Evolutionary conservation across 1,284 basidiomycete species (phyloP).

Genomic region (Melampsora americana): DNA sequence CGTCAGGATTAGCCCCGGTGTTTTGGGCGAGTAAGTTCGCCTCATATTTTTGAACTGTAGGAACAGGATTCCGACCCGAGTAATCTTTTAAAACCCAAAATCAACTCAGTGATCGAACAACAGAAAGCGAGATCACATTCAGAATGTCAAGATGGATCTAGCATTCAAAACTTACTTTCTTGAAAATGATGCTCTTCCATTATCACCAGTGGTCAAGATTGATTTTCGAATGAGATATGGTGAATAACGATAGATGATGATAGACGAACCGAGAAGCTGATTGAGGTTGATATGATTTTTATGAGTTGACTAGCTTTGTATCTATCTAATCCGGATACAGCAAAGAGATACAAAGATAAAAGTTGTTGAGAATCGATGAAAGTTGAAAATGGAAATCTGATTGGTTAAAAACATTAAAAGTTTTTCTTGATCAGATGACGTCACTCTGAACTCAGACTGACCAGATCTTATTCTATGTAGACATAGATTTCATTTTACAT

Average conservation of each 20-base stretch:
- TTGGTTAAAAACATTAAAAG: no score
- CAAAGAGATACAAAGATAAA: no score
- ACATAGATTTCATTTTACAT: no score
- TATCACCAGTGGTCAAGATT: not conserved
- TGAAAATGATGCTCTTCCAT: conserved; percentile 28
- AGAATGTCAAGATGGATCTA: not conserved
- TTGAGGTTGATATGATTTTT: not conserved
- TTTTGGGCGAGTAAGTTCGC: not conserved
- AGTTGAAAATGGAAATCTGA: no score
- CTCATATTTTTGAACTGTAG: conserved; percentile 35
- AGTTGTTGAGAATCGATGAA: no score
- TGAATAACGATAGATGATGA: not conserved
- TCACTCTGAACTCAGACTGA: no score
- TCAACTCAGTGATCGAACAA: not conserved
- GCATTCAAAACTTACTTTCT: conserved; percentile 13
- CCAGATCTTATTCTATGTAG: no score
- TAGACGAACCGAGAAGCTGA: not conserved
- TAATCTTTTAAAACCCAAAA: conserved; percentile 12
- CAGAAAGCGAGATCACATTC: not conserved
- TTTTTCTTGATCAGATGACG: no score
- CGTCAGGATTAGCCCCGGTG: not conserved
- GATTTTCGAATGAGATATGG: not conserved
- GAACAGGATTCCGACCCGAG: conserved; percentile 37
- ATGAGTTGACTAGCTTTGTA: not conserved
- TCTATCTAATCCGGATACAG: not conserved